Evolutionary conservation across 2,329 filamentous ascomycete genomes (phyloP).

Genomic region (Colletotrichum sp.): DNA sequence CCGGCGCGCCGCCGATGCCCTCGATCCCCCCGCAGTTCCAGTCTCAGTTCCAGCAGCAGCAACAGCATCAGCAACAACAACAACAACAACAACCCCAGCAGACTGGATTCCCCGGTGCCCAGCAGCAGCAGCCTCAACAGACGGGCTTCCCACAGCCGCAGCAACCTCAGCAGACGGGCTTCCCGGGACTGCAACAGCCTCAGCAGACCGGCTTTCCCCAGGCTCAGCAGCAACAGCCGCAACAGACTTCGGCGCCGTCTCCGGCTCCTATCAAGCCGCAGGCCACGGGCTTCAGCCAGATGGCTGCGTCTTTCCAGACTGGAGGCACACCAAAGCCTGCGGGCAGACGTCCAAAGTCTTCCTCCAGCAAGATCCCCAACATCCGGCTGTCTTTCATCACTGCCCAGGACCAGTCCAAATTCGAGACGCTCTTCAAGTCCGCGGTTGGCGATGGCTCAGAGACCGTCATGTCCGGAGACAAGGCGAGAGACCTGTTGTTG

Average conservation of each 20-base stretch:
- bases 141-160: conserved; percentile 49
- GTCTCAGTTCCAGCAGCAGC: conserved; percentile 62
- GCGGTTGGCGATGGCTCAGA: conserved; percentile 79
- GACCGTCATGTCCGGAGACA: conserved; percentile 88
- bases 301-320: conserved; percentile 70
- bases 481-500: conserved; percentile 86
- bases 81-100: conserved; percentile 42
- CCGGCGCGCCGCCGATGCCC: conserved; percentile 64
- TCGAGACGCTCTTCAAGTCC: conserved; percentile 96
- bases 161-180: conserved; percentile 47
- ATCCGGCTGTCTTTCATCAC: conserved; percentile 96
- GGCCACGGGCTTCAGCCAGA: conserved; percentile 68
- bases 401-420: conserved; percentile 91
- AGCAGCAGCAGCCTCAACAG: conserved; percentile 51
- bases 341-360: conserved; percentile 51
- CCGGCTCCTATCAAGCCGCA: conserved; percentile 67
- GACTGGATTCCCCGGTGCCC: conserved; percentile 49
- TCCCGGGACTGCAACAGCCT: conserved; percentile 45
- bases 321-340: conserved; percentile 49
- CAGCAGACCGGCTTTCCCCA: conserved; percentile 48
- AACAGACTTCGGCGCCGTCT: conserved; percentile 54
- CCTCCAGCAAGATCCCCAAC: conserved; percentile 82
- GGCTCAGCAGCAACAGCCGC: conserved; percentile 35
- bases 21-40: conserved; percentile 66
- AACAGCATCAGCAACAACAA: conserved; percentile 44